Percentiles rank a stretch among this genome's conserved stretches.
phyloP scores from a whole-genome alignment of 2,329 filamentous ascomycete genomes.

The Colletotrichum tropicale region DNA sequence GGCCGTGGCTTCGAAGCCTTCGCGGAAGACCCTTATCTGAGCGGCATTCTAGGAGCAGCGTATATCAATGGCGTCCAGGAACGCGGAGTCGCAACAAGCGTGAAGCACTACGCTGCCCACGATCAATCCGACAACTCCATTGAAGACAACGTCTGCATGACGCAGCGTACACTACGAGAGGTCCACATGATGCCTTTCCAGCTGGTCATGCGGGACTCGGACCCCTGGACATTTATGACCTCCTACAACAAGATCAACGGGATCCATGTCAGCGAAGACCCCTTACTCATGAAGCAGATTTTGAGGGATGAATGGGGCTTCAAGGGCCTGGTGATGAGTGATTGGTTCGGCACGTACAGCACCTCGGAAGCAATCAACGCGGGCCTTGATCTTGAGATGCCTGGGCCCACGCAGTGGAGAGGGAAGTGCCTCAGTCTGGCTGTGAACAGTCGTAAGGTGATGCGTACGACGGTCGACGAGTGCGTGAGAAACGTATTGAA shows the following conservation, averaged over 20 bases:
- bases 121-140: slow-evolving; percentile 24
- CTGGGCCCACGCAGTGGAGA: slow-evolving; percentile 51
- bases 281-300: slow-evolving; percentile 52
- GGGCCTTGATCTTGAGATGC: slow-evolving; percentile 65
- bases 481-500: slow-evolving; percentile 61
- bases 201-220: slow-evolving; percentile 56
- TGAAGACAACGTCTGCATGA: slow-evolving; percentile 29
- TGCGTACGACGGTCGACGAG: slow-evolving; percentile 47
- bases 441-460: slow-evolving; percentile 4
- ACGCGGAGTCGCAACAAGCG: slow-evolving; percentile 44
- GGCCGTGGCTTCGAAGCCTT: slow-evolving; percentile 54
- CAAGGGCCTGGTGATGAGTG: slow-evolving; percentile 61
- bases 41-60: slow-evolving; percentile 46
- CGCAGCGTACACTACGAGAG: slow-evolving; percentile 39
- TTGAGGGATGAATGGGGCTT: slow-evolving; percentile 63
- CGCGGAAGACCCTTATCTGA: slow-evolving; percentile 50
- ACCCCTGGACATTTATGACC: slow-evolving; percentile 62
- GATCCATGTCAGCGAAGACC: slow-evolving; percentile 57
- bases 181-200: slow-evolving; percentile 64
- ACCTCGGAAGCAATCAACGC: slow-evolving; percentile 54
- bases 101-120: slow-evolving; percentile 49
- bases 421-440: slow-evolving; percentile 13
- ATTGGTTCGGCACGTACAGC: slow-evolving; percentile 63
- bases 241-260: slow-evolving; percentile 65
- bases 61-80: slow-evolving; percentile 49